Evolutionary conservation across 163 green algal genomes (phyloP), one percentile per base, ranked within the genome.

Genomic region (Prototheca wickerhamii): DNA sequence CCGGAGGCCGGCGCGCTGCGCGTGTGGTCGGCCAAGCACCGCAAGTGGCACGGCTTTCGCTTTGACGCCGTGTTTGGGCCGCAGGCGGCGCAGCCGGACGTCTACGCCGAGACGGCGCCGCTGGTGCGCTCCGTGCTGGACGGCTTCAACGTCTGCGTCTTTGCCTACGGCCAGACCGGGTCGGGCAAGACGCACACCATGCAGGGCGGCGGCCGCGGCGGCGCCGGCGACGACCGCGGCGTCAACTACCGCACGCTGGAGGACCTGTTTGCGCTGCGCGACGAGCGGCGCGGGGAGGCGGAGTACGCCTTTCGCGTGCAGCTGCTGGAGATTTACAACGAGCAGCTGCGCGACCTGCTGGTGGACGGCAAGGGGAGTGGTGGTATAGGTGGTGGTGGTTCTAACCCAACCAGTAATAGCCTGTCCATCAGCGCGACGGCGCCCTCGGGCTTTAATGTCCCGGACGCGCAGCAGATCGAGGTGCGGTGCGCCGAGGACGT

Each of bases 281-380:
- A 60, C 1, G 83, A 96, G 76, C 81, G 89, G 0, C 30, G 37
- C 21, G 66, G 58, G 3, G 90, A 96, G 77, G 81, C 89, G 65
- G 12, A 80, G 17, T 96, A 94, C 76, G 54, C 52, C 53, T 88
- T 96, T 59, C 66, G 61, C 28, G 84, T 95, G 31, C 88, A 96
- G 80, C 88, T 97, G 84, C 77, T 97, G 54, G 90, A 97, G 72
- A 95, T 97, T 42, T 97, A 97, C 83, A 97, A 96, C 60, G 90
- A 97, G 72, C 75, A 74, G 40, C 70, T 95, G 17, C 65, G 82
- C 0, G 87, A 95, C 71, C 67, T 92, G 66, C 76, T 92, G 51
- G 70, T 78, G 37, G 23, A 61, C 35, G 7, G 20, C 7, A 35
- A 6, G 31, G 20, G 17, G 32, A 29, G 7, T 18, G 58, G 42